A percentile compares a stretch with the other conserved stretches of the same genome.
These are phyloP conservation scores for Plasmodium berghei DNA, from an alignment of 169 alveolate species.

Conservation along the genomic window DNA sequence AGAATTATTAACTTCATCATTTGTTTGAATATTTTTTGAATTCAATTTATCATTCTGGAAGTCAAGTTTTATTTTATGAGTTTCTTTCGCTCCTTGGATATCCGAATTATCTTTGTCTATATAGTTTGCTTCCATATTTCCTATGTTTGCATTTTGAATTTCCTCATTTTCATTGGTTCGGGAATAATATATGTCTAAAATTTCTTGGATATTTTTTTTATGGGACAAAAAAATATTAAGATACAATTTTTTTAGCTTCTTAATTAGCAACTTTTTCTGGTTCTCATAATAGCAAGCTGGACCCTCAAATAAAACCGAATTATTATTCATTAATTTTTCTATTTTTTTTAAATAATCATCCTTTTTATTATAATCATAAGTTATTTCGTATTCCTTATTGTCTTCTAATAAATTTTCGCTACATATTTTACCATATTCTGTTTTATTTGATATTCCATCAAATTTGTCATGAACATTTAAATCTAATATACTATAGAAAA, in stretches of 20 bases:
- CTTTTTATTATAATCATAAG: not conserved
- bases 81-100: not conserved
- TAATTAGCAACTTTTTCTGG: conserved; percentile 10
- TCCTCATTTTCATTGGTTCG: too few relatives aligned
- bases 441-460: not conserved
- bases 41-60: too few relatives aligned
- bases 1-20: conserved; percentile 3
- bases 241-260: conserved; percentile 32
- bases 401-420: conserved; percentile 4
- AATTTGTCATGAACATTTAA: conserved; percentile 6
- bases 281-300: conserved; percentile 27
- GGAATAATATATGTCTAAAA: conserved; percentile 24
- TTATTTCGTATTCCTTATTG: not conserved
- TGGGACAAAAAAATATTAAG: conserved; percentile 19
- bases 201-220: conserved; percentile 32
- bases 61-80: not conserved
- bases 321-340: conserved; percentile 32
- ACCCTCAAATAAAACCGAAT: conserved; percentile 11
- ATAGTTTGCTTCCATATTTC: conserved; percentile 1
- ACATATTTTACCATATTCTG: not conserved
- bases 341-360: conserved; percentile 13
- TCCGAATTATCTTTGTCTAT: not conserved
- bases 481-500: conserved; percentile 26
- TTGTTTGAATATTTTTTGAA: not conserved
- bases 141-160: not conserved